A percentile compares a stretch with the other conserved stretches of the same genome.
These are phyloP conservation scores for Thelephora ganbajun DNA, from an alignment of 768 basidiomycete genomes.

Conservation along the genomic window DNA sequence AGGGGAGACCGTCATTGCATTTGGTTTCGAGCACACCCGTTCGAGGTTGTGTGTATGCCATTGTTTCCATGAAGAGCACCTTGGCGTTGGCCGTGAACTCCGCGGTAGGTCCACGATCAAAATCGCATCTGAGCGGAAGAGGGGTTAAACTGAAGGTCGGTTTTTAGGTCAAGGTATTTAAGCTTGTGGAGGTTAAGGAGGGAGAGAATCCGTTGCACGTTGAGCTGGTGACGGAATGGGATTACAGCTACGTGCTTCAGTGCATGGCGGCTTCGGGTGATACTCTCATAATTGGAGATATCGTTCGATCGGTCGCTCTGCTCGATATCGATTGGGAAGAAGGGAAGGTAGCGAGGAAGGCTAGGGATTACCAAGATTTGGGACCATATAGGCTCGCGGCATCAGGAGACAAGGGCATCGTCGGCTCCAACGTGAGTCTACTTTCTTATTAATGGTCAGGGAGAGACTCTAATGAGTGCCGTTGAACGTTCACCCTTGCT, in stretches of 20 bases:
- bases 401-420: constrained; percentile 35
- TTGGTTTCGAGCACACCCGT: constrained; percentile 31
- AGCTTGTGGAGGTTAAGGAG: constrained; percentile 33
- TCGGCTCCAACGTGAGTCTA: constrained; percentile 61
- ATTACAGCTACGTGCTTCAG: constrained; percentile 71
- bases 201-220: constrained; percentile 27
- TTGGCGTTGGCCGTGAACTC: constrained; percentile 67
- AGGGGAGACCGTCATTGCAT: constrained; percentile 10
- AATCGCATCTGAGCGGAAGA: background rate
- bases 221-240: constrained; percentile 43
- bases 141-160: background rate
- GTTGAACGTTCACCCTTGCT: background rate
- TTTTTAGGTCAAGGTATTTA: constrained; percentile 14
- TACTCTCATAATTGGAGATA: constrained; percentile 61
- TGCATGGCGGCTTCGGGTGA: constrained; percentile 44
- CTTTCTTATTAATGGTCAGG: constrained; percentile 5
- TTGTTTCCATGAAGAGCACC: constrained; percentile 32
- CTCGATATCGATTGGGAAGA: constrained; percentile 34
- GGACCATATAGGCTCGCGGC: constrained; percentile 61
- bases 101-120: constrained; percentile 27
- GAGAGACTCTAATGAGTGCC: background rate
- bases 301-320: constrained; percentile 65
- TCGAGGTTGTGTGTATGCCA: constrained; percentile 56
- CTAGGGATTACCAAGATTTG: constrained; percentile 62
- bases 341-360: constrained; percentile 26